Percentiles rank a stretch among this genome's conserved stretches.
These are phyloP conservation scores for Margaritispora aquatica DNA, from an alignment of 495 filamentous ascomycete genomes.

Conservation along the genomic window DNA sequence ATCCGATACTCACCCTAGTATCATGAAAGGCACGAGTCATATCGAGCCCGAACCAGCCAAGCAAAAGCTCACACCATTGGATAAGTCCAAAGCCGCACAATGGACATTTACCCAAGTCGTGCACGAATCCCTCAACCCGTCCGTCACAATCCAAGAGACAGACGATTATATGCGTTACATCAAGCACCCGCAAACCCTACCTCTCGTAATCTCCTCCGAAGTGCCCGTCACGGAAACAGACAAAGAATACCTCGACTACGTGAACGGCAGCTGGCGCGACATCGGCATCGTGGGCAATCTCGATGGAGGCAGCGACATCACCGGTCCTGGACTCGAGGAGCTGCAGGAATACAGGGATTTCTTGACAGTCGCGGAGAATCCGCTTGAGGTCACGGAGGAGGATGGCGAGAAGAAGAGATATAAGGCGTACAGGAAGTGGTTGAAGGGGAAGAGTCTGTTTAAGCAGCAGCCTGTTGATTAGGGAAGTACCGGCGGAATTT, in stretches of 20 bases:
- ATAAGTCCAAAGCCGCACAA: conserved; percentile 68
- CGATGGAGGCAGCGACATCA: neutral
- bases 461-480: conserved; percentile 77
- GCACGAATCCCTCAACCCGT: conserved; percentile 70
- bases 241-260: conserved; percentile 69
- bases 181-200: conserved; percentile 81
- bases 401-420: conserved; percentile 88
- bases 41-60: conserved; percentile 3
- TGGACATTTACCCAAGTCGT: conserved; percentile 86
- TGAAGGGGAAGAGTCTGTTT: conserved; percentile 86
- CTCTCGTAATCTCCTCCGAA: conserved; percentile 77
- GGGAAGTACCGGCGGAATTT: neutral
- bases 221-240: conserved; percentile 40
- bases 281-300: conserved; percentile 14
- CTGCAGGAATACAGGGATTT: conserved; percentile 68
- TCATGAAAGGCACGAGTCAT: conserved; percentile 35
- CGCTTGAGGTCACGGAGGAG: conserved; percentile 78
- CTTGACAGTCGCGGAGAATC: conserved; percentile 69
- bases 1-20: conserved; percentile 31
- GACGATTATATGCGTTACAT: conserved; percentile 90
- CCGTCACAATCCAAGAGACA: conserved; percentile 64
- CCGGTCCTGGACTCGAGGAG: conserved; percentile 43
- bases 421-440: conserved; percentile 91
- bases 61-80: conserved; percentile 37
- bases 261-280: conserved; percentile 47